These are phyloP conservation scores for Bruguiera parviflora DNA, from an alignment of 345 rosid genomes.

Conservation along the genomic window DNA sequence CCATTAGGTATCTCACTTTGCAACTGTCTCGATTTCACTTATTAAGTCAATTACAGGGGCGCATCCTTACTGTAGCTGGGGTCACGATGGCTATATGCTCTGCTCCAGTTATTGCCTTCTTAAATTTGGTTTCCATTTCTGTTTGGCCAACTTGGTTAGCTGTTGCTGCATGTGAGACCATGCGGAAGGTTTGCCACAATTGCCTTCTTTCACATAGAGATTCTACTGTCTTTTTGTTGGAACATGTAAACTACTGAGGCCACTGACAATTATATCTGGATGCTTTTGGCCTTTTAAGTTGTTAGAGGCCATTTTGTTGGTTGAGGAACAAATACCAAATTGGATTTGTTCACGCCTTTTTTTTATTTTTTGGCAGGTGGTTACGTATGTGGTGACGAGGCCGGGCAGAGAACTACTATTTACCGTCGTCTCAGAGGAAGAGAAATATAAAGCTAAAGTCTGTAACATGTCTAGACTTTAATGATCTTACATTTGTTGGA, in stretches of 20 bases:
- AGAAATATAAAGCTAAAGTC: conserved; percentile 95
- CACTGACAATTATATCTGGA: not conserved
- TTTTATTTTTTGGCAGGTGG: conserved; percentile 48
- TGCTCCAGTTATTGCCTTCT: conserved; percentile 68
- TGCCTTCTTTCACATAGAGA: not conserved
- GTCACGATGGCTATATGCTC: conserved; percentile 72
- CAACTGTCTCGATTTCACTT: conserved; percentile 7
- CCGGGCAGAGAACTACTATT: conserved; percentile 93
- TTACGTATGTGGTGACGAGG: conserved; percentile 77
- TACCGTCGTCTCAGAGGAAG: conserved; percentile 87
- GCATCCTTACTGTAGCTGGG: conserved; percentile 80
- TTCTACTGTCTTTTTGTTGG: not conserved
- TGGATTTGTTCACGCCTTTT: not conserved
- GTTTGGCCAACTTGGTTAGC: conserved; percentile 86
- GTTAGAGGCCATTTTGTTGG: not conserved
- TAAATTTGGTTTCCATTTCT: conserved; percentile 68
- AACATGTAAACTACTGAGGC: not conserved
- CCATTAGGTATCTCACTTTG: not conserved
- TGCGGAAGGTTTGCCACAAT: conserved; percentile 60
- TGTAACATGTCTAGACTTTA: conserved; percentile 8
- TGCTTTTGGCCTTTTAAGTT: not conserved
- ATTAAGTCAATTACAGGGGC: conserved; percentile 49
- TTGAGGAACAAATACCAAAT: not conserved
- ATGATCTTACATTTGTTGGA: too few relatives aligned
- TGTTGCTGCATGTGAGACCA: conserved; percentile 78